Evolutionary conservation across 2,329 filamentous ascomycete species (phyloP).

Genomic region (Cryphonectria japonica): DNA sequence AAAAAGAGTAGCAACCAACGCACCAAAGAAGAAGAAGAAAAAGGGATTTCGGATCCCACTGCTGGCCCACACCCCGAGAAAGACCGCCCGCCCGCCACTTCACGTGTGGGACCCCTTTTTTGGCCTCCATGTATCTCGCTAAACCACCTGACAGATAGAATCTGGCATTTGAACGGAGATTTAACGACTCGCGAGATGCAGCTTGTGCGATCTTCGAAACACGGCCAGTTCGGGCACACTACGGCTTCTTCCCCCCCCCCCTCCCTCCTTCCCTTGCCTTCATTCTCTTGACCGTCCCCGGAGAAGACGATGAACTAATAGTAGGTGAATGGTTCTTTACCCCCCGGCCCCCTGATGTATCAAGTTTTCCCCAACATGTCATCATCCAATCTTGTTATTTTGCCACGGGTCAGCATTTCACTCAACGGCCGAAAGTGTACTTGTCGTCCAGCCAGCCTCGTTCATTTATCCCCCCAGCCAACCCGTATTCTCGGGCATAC

Average conservation of each 20-base stretch:
- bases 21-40: not conserved
- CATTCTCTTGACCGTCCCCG: too few species aligned
- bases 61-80: not conserved
- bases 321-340: too few species aligned
- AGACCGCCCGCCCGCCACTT: not conserved
- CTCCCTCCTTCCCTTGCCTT: too few species aligned
- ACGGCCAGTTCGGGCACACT: conserved; percentile 3
- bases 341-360: not conserved
- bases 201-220: conserved; percentile 23
- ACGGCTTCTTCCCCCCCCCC: not conserved
- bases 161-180: conserved; percentile 28
- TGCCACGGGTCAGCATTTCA: not conserved
- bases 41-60: not conserved
- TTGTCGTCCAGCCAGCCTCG: not conserved
- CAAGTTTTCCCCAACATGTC: not conserved
- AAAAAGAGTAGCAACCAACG: not conserved
- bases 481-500: conserved; percentile 5
- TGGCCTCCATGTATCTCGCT: conserved; percentile 15
- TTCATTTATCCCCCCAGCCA: not conserved
- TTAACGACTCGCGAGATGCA: conserved; percentile 29
- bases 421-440: not conserved
- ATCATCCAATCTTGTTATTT: conserved; percentile 4
- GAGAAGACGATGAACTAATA: too few species aligned
- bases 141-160: conserved; percentile 25
- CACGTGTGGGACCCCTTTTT: not conserved